Evolutionary conservation across 495 filamentous ascomycete species (phyloP).

Genomic region (Penicillium tannophilum): DNA sequence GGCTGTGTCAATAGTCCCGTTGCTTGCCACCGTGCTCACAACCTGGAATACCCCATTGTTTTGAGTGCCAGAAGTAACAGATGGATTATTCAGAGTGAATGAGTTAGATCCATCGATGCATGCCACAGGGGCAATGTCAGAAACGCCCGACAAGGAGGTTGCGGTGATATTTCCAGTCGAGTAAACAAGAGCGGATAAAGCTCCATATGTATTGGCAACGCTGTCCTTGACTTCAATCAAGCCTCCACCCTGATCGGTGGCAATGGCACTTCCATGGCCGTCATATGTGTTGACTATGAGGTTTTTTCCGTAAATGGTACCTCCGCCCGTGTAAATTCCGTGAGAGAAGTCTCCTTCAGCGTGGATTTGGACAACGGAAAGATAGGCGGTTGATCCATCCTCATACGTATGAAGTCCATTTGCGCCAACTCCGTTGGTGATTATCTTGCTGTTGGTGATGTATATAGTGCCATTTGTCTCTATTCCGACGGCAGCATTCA

Average conservation of each 20-base stretch:
- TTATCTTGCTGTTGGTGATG: constrained; percentile 6
- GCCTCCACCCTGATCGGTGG: constrained; percentile 6
- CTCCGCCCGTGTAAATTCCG: constrained; percentile 6
- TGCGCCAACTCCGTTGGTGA: not conserved
- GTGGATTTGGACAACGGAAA: not conserved
- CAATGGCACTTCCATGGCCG: constrained; percentile 6
- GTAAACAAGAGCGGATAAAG: constrained; percentile 6
- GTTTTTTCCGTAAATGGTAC: constrained; percentile 2
- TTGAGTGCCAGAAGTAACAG: constrained; percentile 1
- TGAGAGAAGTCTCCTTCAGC: constrained; percentile 5
- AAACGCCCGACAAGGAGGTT: not conserved
- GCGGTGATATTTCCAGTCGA: constrained; percentile 9
- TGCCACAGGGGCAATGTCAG: constrained; percentile 4
- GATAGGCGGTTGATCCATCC: constrained; percentile 2
- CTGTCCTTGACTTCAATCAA: not conserved
- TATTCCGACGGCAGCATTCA: constrained; percentile 10
- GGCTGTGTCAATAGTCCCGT: not conserved
- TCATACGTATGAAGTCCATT: constrained; percentile 9
- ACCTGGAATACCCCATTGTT: constrained; percentile 6
- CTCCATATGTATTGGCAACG: constrained; percentile 3
- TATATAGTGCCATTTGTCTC: constrained; percentile 6
- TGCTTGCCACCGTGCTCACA: constrained; percentile 4
- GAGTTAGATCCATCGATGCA: constrained; percentile 8
- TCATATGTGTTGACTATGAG: constrained; percentile 1
- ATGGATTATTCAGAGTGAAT: constrained; percentile 2